Evolutionary conservation across 1,284 basidiomycete species (phyloP), one percentile per base, ranked within the genome.

Genomic region (Cryptococcus jaspeensis): DNA sequence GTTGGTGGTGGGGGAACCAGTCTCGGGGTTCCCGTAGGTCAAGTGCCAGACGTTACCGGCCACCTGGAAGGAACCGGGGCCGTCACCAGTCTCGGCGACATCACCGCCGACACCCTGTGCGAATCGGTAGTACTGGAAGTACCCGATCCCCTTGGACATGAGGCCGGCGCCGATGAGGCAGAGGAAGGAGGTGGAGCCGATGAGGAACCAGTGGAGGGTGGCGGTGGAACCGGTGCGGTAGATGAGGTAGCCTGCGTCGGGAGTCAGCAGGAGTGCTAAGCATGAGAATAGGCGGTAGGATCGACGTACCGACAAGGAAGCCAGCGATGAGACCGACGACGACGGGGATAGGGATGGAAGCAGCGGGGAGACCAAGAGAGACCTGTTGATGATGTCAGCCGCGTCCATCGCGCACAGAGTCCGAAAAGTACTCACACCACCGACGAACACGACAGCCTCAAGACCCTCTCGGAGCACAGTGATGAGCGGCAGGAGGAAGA

Each of bases 401-500:
- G 12, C 42, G 18, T 20, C 23, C 13, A 16, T 36, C 15, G 5
- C n/a, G 5, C 23, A n/a, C 15, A 52, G 43, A 35, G 16, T 47
- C 23, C 5, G 7, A 40, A 15, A 55, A 37, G 9, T 2, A 77
- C 78, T 68, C 54, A 81, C 92, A 56, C 93, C 92, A 18, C 92
- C 90, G 51, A 96, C 91, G 71, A 96, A 96, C 61, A 97, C 82
- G 57, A 96, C 87, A 1, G 90, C 92, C 76, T 97, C 93, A 64
- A 96, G 82, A 70, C 92, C 93, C 80, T 97, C 93, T 64, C 93
- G 87, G 40, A 94, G 80, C 39, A 97, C 89, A 4, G 92, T 95
- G 71, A 96, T 84, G 63, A 93, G 78, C 0, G 93, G 93, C 7
- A 97, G 81, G 52, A 93, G 70, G 80, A 97, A 92, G 40, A 97